A percentile compares a stretch with the other conserved stretches of the same genome.
phyloP scores from a whole-genome alignment of 805 yeast genomes.

The Schwanniomyces vanrijiae region DNA sequence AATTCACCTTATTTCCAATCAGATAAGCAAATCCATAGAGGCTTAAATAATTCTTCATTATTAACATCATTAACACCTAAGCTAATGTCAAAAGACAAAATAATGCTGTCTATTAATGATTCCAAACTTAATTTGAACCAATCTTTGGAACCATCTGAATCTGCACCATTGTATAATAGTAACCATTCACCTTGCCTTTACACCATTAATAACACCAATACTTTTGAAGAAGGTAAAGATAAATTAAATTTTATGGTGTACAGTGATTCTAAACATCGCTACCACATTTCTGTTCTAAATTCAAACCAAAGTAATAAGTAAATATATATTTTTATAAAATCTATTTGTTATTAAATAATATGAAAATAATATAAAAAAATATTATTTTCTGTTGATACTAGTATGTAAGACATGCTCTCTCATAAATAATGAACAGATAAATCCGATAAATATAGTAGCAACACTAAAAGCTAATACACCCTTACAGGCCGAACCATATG shows the following conservation, averaged over 20 bases:
- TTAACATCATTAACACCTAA: conserved; percentile 13
- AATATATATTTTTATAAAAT: neutral
- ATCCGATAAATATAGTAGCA: conserved; percentile 38
- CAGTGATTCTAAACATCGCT: conserved; percentile 20
- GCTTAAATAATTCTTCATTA: neutral
- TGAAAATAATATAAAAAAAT: neutral
- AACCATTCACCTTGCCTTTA: conserved; percentile 11
- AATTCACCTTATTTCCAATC: conserved; percentile 7
- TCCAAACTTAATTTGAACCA: conserved; percentile 17
- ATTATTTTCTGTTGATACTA: conserved; percentile 44
- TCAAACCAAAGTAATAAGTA: neutral
- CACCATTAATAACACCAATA: neutral
- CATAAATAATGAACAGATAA: conserved; percentile 45
- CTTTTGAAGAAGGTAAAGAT: neutral
- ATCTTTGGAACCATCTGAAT: conserved; percentile 2
- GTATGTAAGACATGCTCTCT: conserved; percentile 60
- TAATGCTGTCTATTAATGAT: conserved; percentile 5
- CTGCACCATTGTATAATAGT: conserved; percentile 4
- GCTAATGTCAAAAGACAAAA: conserved; percentile 3
- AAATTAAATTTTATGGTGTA: conserved; percentile 13
- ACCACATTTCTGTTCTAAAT: conserved; percentile 15
- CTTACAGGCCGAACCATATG: conserved; percentile 55
- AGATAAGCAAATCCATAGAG: neutral
- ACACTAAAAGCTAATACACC: conserved; percentile 53
- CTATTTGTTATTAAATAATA: neutral